Base-by-base conservation (phyloP, 2,329 filamentous ascomycete species). In the Plenodomus lindquistii region DNA sequence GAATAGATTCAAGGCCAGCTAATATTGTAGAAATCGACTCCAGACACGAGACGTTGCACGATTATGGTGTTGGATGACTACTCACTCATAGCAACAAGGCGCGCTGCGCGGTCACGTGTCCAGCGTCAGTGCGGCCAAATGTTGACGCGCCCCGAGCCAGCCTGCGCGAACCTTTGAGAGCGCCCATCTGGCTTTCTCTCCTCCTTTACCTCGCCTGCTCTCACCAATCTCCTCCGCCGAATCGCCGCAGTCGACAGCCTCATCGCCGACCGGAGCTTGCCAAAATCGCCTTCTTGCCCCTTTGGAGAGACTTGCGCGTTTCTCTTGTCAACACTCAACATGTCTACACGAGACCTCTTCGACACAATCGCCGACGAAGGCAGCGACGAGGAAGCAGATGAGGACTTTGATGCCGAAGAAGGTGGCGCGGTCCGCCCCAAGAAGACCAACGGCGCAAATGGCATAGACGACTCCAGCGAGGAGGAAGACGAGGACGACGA, bases 291-390 rank as follows among this genome's bases (percentile, higher is more conserved):
- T 13, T 54, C 55, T 38, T 35, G 45, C 46, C 47, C 43, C 36
- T 29, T 39, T 36, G 36, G 44, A 57, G 24, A 37, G 44, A 52
- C 51, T 55, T 48, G 55, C 55, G 62, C 52, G 48, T 60, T 58
- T 54, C 57, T 63, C 66, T 65, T 68, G 59, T 64, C 54, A 52
- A 42, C 49, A 22, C 43, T 40, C 48, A 63, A 50, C 52, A 73
- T 71, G 67, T 52, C 65, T 38, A 58, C 50, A 51, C 85, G 39
- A n/a, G 59, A 91, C 70, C 79, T 97, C 68, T 86, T 99, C 66
- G 86, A 93, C 62, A 86, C 85, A 57, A 87, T 91, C 77, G 94
- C 93, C 61, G 86, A 95, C 73, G 78, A 97, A 51, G 92, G 92
- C 68, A 86, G 86, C 59, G 61, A 64, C 50, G 61, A 64, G 46